Conservation (phyloP, 164 flowering plant genomes). For the Dillenia suffruticosa region DNA sequence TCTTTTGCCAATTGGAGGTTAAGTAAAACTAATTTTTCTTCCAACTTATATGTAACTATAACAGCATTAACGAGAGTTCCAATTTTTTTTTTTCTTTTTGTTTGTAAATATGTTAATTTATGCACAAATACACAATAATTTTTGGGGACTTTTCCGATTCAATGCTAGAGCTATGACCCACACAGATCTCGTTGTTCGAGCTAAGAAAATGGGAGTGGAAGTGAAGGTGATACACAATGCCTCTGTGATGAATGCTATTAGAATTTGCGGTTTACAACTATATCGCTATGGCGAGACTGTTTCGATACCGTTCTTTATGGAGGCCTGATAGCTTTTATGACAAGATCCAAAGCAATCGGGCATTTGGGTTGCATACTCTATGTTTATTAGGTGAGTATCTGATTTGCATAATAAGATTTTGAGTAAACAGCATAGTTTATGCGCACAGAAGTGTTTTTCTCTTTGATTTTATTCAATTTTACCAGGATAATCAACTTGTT, state of each 20-base stretch:
- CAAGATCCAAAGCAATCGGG: conserved; percentile 64
- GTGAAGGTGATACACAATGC: conserved; percentile 89
- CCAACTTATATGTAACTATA: too few relatives aligned
- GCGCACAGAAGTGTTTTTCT: not conserved
- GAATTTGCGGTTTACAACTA: conserved; percentile 91
- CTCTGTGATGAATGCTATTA: conserved; percentile 92
- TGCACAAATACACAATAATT: too few relatives aligned
- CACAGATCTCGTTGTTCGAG: conserved; percentile 86
- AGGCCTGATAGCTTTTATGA: conserved; percentile 93
- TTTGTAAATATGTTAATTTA: too few relatives aligned
- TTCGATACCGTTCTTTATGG: conserved; percentile 95
- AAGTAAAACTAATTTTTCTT: too few relatives aligned
- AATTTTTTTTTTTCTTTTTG: too few relatives aligned
- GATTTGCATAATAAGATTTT: not conserved
- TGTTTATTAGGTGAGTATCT: conserved; percentile 74
- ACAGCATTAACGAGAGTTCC: too few relatives aligned
- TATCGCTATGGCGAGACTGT: conserved; percentile 95
- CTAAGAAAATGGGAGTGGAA: conserved; percentile 69
- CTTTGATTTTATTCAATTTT: not conserved
- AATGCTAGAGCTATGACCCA: conserved; percentile 85
- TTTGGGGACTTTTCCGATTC: too few relatives aligned
- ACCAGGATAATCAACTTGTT: not conserved
- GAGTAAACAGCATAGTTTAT: not conserved
- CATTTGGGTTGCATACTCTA: conserved; percentile 80
- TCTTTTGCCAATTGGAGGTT: too few relatives aligned